Evolutionary conservation across 768 basidiomycete species (phyloP), one percentile per base, ranked within the genome.

Genomic region (Hygrocybe coccinea): DNA sequence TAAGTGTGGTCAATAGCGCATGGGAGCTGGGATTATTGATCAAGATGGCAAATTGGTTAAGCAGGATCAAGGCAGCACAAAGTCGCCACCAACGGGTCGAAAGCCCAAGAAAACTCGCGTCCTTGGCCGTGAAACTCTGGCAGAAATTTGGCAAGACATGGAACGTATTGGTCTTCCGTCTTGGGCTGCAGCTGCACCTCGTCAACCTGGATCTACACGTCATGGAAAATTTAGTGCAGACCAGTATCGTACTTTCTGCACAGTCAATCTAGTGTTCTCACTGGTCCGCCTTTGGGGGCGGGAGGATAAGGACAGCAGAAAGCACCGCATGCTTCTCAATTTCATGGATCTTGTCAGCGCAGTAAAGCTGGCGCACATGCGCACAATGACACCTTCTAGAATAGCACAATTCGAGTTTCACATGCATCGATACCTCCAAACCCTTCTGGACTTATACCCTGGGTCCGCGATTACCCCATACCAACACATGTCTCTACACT

Each of bases 141-240:
- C 7, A 14, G 53, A 63, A 46, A 53, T 67, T 14, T 37, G 50
- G 34, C 22, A 48, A 7, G 65, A 67, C 52, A 63, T 65, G 47
- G 25, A 5, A 15, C 44, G 57, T 2, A 61, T 60, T 5, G 52
- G 35, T 8, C 60, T 55, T 2, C 71, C 68, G 1, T 61, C 66
- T 3, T 69, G 68, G 67, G 3, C 67, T 14, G 56, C 48, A 35
- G 61, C 66, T 22, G 65, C 67, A 2, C 71, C 71, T 12, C 22
- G 36, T 7, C 64, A 69, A 21, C 64, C 62, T 45, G 68, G 70
- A 5, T 49, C 58, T 3, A 44, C 51, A 12, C 67, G 66, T 3
- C 15, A n/a, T 1, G 69, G 74, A 5, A 65, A 56, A 1, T 49
- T 74, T 14, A 75, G 71, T 46, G 70, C 72, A 2, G 71, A 72